Base-by-base conservation (phyloP, 257 asterid species). In the Solanum piurae region DNA sequence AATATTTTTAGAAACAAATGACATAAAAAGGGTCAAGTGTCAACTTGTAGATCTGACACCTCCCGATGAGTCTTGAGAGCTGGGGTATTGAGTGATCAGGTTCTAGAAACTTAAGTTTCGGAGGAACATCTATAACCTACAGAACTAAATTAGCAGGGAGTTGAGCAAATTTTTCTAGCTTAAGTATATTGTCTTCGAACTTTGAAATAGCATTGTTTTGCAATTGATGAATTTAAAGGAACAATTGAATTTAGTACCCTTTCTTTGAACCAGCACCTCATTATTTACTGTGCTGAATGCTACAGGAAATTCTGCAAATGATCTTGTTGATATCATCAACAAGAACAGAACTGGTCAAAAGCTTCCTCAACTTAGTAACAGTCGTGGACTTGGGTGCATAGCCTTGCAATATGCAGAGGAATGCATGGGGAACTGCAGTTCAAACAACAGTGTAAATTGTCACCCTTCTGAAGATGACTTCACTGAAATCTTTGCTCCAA, bases 401-500 rank as follows among this genome's bases (percentile, higher is more conserved):
- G 98, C 97, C 44, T 90, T 95, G 89, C 96, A 94, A 88, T 93
- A 89, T 13, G 97, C 95, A 3, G 89, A 90, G 86, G 89, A 86
- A 90, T 95, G 98, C 92, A 88, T 73, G 84, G 87, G 36, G 9
- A 94, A 94, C 91, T 95, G 98, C 92, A 94, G 88, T 84, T 84
- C 52, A 83, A 92, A 90, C 94, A 91, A 88, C 76, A 92, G 93
- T n/a, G 79, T 93, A 14, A 90, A 87, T 16, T 95, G 98, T 66
- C 92, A 88, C 46, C 97, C 98, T 33, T 71, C 89, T 1, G 93
- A 89, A 37, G 98, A 95, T 25, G 96, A 94, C 88, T 94, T 95
- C 91, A 95, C 97, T 3, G 92, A 94, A 89, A 83, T 95, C 13
- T 95, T 95, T 31, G 98, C 98, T 88, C 98, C 98, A 68, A 93